A percentile compares a stretch with the other conserved stretches of the same genome.
Conservation (phyloP, 2,329 filamentous ascomycete genomes). For the Penicillium sp. region DNA sequence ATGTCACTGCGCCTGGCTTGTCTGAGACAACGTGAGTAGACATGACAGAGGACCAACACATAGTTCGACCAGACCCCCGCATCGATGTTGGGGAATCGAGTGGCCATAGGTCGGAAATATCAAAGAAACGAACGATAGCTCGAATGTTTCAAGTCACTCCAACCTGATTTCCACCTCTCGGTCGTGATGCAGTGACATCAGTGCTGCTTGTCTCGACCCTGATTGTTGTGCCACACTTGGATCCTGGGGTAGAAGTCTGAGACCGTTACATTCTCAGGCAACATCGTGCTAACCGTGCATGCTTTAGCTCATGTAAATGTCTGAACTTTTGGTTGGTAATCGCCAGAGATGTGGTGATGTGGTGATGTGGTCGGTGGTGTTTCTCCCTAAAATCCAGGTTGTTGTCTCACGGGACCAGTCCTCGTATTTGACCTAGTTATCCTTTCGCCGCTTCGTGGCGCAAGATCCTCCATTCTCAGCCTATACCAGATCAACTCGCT, state of each 20-base stretch:
- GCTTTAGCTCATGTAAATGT: neutral
- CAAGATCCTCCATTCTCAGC: neutral
- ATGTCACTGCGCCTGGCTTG: neutral
- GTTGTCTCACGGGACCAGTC: neutral
- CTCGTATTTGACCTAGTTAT: neutral
- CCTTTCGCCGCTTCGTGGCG: neutral
- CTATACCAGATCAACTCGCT: neutral
- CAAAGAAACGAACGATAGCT: neutral
- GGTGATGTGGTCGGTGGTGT: constrained; percentile 19
- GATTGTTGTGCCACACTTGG: neutral
- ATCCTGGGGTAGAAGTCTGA: constrained; percentile 13
- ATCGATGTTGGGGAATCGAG: neutral
- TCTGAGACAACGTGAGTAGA: constrained; percentile 7
- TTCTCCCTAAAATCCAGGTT: neutral
- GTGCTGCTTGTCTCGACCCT: neutral
- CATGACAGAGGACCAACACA: neutral
- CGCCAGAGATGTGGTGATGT: neutral
- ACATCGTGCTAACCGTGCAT: neutral
- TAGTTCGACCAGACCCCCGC: constrained; percentile 1
- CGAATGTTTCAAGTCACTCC: constrained; percentile 14
- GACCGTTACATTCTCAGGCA: constrained; percentile 21
- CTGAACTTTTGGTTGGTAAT: neutral
- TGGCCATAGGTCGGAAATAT: neutral
- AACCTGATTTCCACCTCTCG: constrained; percentile 1
- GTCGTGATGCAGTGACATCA: constrained; percentile 2